Conservation (phyloP, 257 asterid species). For the Ophiorrhiza pumila region DNA sequence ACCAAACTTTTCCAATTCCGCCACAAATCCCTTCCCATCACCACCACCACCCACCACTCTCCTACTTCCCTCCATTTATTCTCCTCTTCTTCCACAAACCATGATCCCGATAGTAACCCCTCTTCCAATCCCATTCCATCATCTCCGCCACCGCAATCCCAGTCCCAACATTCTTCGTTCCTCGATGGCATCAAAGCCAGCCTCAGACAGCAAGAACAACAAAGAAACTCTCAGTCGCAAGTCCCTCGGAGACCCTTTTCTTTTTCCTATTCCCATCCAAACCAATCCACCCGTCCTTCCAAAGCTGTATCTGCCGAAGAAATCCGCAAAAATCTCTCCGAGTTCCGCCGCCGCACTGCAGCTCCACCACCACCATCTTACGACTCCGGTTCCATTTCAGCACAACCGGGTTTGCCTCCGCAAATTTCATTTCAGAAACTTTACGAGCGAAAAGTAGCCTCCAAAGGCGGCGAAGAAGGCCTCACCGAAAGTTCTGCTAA, state of each 20-base stretch:
- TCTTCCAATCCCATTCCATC: conserved; percentile 20
- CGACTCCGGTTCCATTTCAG: background rate
- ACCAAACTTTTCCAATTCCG: conserved; percentile 41
- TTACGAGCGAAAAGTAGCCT: conserved; percentile 22
- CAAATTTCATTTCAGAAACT: conserved; percentile 29
- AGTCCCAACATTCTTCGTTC: conserved; percentile 25
- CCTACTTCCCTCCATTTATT: background rate
- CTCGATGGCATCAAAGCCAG: conserved; percentile 34
- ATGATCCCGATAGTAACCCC: conserved; percentile 14
- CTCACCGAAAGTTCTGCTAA: background rate
- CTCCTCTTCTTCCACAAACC: conserved; percentile 11
- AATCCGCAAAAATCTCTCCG: conserved; percentile 20
- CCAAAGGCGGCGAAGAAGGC: conserved; percentile 11
- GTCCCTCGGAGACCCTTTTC: conserved; percentile 15
- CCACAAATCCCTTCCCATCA: conserved; percentile 5
- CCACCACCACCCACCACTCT: conserved; percentile 6
- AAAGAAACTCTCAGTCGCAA: conserved; percentile 12
- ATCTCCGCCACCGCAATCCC: conserved; percentile 19
- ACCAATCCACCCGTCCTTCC: background rate
- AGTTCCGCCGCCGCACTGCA: conserved; percentile 29
- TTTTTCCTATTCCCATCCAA: conserved; percentile 1
- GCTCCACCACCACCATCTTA: conserved; percentile 20
- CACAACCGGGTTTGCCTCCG: background rate
- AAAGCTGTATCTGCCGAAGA: background rate
- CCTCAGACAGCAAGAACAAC: conserved; percentile 23